Evolutionary conservation across 164 flowering plant genomes (phyloP).

Genomic region (Dillenia turbinata): DNA sequence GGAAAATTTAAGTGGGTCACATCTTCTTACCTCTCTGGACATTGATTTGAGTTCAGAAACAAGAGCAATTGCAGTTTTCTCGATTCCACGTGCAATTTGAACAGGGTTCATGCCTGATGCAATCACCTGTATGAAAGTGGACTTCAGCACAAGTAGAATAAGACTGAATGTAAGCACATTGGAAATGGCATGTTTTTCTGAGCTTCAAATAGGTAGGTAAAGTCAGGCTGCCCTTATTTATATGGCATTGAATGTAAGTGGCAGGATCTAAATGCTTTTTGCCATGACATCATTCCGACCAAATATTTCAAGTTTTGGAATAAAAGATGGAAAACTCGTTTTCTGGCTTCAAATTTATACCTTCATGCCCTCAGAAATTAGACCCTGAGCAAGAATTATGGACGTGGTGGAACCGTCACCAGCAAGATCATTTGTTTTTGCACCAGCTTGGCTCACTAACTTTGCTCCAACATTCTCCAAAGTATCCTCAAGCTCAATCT

Average conservation of each 20-base stretch:
- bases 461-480: slow-evolving; percentile 88
- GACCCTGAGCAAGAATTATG: slow-evolving; percentile 79
- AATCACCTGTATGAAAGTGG: slow-evolving; percentile 39
- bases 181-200: no score
- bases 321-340: no score
- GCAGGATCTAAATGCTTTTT: no score
- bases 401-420: slow-evolving; percentile 95
- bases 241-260: no score
- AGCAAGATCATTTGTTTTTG: slow-evolving; percentile 85
- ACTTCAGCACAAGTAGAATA: neutral
- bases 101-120: slow-evolving; percentile 83
- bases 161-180: no score
- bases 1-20: neutral
- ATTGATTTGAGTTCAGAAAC: slow-evolving; percentile 70
- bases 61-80: slow-evolving; percentile 75
- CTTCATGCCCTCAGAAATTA: slow-evolving; percentile 82
- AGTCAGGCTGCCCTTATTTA: no score
- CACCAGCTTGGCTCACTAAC: slow-evolving; percentile 85
- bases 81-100: slow-evolving; percentile 79
- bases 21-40: slow-evolving; percentile 66
- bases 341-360: slow-evolving; percentile 24
- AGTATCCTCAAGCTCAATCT: slow-evolving; percentile 89
- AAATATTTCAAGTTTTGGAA: no score
- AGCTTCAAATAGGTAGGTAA: no score
- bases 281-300: no score